Conservation (phyloP, 2,329 filamentous ascomycete species). For the Colletotrichum camelliae region DNA sequence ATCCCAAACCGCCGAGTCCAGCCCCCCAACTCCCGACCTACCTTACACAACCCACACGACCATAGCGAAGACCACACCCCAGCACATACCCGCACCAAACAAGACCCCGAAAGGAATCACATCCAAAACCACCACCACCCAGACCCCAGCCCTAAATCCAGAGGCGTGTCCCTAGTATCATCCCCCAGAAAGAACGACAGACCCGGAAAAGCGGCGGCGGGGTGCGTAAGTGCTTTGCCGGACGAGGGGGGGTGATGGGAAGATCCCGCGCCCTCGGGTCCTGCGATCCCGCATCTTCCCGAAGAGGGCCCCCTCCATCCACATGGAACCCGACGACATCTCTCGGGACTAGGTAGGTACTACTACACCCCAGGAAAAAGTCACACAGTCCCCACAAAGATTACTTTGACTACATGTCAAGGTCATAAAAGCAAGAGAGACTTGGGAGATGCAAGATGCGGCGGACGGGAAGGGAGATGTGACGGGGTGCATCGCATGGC, state of each 20-base stretch:
- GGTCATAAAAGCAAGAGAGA: neutral
- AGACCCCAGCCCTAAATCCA: neutral
- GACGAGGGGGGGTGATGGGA: neutral
- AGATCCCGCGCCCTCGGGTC: neutral
- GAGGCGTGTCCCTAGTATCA: neutral
- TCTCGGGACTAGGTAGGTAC: neutral
- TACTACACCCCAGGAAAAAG: neutral
- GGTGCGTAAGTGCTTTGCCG: neutral
- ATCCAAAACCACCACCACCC: neutral
- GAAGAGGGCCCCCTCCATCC: neutral
- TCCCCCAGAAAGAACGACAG: neutral
- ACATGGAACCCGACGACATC: neutral
- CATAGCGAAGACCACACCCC: no score
- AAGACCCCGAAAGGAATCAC: neutral
- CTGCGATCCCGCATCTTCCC: neutral
- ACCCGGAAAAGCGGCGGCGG: neutral
- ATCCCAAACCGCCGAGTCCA: neutral
- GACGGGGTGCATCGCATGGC: neutral
- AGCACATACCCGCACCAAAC: neutral
- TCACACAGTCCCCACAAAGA: neutral
- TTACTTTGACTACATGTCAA: neutral
- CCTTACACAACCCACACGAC: no score
- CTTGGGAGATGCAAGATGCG: neutral
- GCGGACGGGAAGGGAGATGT: neutral
- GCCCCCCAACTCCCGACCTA: neutral